Conservation (phyloP, 371 early-diverging fungal species). For the Lichtheimia hyalospora region DNA sequence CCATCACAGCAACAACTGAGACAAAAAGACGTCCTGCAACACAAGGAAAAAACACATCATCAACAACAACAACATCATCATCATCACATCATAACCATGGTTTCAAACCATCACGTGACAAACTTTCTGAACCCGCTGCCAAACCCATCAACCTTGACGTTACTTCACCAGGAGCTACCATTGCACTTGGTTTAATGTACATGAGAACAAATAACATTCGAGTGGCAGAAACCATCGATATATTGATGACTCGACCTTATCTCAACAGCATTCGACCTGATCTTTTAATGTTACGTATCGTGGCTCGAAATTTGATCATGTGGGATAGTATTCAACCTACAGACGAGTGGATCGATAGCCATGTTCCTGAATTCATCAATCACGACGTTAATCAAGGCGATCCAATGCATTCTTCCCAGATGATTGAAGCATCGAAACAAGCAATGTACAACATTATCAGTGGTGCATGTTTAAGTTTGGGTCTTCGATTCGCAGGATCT, state of each 20-base stretch:
- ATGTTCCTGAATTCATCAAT: slow-evolving; percentile 64
- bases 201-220: slow-evolving; percentile 70
- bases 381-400: slow-evolving; percentile 5
- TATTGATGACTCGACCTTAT: slow-evolving; percentile 53
- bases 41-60: no score
- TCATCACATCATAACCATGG: no score
- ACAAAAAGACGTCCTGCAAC: not conserved
- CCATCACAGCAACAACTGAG: not conserved
- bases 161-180: slow-evolving; percentile 70
- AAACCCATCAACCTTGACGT: slow-evolving; percentile 29
- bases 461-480: slow-evolving; percentile 81
- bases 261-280: slow-evolving; percentile 76
- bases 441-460: slow-evolving; percentile 66
- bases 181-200: slow-evolving; percentile 85
- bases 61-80: no score
- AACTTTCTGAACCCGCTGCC: no score
- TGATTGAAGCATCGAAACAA: slow-evolving; percentile 45
- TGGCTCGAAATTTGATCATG: slow-evolving; percentile 71
- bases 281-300: slow-evolving; percentile 63
- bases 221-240: slow-evolving; percentile 62
- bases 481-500: slow-evolving; percentile 82
- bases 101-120: no score
- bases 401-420: slow-evolving; percentile 22
- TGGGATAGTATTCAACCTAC: slow-evolving; percentile 65
- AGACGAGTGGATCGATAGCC: slow-evolving; percentile 64